Conservation (phyloP, 1,284 basidiomycete species). For the Puccinia triticina region DNA sequence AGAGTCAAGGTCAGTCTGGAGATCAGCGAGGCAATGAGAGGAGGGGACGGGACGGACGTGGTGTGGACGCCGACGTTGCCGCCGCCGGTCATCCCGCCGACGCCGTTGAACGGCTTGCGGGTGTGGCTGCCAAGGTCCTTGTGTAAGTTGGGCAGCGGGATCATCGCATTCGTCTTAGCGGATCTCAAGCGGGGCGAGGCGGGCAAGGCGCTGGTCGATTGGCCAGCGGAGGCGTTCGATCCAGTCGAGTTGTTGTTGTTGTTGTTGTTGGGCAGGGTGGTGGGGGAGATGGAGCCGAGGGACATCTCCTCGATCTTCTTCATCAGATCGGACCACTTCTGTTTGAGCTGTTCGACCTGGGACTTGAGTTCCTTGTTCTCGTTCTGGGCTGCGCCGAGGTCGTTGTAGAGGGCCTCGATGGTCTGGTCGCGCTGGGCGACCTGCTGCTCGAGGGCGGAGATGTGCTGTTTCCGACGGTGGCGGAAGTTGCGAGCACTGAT, state of each 20-base stretch:
- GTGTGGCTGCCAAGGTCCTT: slow-evolving; percentile 45
- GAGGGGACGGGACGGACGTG: not conserved
- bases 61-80: slow-evolving; percentile 48
- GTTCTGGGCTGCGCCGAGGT: slow-evolving; percentile 75
- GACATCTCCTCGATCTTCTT: slow-evolving; percentile 50
- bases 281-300: slow-evolving; percentile 15
- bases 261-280: not conserved
- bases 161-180: slow-evolving; percentile 6
- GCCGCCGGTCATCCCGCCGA: slow-evolving; percentile 39
- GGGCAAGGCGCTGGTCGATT: slow-evolving; percentile 19
- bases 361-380: slow-evolving; percentile 77
- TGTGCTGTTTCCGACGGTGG: slow-evolving; percentile 91
- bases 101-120: slow-evolving; percentile 44
- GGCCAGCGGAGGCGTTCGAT: not conserved
- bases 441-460: slow-evolving; percentile 86
- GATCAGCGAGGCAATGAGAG: not conserved
- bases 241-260: not conserved
- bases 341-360: slow-evolving; percentile 56
- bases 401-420: slow-evolving; percentile 81
- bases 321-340: slow-evolving; percentile 47
- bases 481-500: slow-evolving; percentile 93
- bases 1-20: not conserved
- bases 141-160: slow-evolving; percentile 42
- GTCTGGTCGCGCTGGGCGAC: slow-evolving; percentile 88
- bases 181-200: slow-evolving; percentile 32